These are phyloP conservation scores for Lentinula sp. DNA, from an alignment of 768 basidiomycete genomes.

Conservation along the genomic window DNA sequence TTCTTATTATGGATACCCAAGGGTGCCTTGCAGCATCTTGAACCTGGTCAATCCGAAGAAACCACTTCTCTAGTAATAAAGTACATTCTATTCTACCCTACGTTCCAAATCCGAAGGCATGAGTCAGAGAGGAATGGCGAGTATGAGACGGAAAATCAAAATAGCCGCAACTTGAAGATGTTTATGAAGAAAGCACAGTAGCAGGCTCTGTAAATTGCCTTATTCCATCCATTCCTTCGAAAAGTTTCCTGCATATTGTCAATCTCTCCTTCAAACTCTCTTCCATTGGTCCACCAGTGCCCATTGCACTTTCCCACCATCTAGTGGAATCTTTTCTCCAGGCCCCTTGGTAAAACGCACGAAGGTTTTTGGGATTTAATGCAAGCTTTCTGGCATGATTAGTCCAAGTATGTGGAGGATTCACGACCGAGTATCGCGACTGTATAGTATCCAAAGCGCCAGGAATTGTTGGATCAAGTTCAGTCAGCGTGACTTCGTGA, in stretches of 20 bases:
- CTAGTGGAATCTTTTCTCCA: constrained; percentile 60
- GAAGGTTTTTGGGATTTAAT: constrained; percentile 24
- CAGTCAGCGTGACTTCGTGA: neutral
- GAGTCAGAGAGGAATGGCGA: no score
- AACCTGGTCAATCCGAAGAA: no score
- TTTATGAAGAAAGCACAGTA: no score
- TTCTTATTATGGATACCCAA: no score
- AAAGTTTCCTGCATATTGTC: constrained; percentile 25
- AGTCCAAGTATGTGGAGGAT: constrained; percentile 46
- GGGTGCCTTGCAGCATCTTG: no score
- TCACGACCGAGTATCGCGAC: constrained; percentile 30
- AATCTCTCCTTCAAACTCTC: constrained; percentile 27
- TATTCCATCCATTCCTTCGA: constrained; percentile 29
- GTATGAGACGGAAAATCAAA: no score
- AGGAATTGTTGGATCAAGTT: neutral
- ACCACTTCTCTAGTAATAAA: no score
- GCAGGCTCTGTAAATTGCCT: neutral
- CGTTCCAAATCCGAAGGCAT: no score
- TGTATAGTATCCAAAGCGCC: constrained; percentile 22
- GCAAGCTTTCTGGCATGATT: constrained; percentile 27
- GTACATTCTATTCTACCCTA: no score
- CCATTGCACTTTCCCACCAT: constrained; percentile 65
- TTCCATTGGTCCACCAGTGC: constrained; percentile 33
- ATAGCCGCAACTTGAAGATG: neutral
- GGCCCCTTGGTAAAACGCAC: constrained; percentile 41